A percentile compares a stretch with the other conserved stretches of the same genome.
Evolutionary conservation across 2,329 filamentous ascomycete genomes (phyloP).

Genomic region (Ophiostoma sp.): DNA sequence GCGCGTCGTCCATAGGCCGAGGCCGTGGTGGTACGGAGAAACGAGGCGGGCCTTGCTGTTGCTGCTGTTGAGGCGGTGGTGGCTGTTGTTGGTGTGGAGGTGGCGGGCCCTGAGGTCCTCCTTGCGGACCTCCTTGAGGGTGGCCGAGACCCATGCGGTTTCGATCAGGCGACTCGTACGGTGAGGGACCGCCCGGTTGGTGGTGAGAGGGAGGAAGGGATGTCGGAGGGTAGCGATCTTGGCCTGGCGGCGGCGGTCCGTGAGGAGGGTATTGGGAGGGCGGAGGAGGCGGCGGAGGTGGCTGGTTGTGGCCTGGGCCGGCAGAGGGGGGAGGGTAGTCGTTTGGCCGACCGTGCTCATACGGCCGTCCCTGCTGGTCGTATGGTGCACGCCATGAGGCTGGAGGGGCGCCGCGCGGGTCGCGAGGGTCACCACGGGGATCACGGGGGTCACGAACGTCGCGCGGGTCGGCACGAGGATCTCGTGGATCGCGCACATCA

Average conservation of each 20-base stretch:
- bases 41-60: slow-evolving; percentile 24
- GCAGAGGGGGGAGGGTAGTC: slow-evolving; percentile 51
- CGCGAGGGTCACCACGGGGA: slow-evolving; percentile 39
- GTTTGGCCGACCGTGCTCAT: slow-evolving; percentile 40
- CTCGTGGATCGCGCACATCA: slow-evolving; percentile 27
- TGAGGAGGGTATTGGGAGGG: slow-evolving; percentile 39
- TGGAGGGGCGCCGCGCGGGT: slow-evolving; percentile 34
- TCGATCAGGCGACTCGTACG: slow-evolving; percentile 55
- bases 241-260: slow-evolving; percentile 39
- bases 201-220: slow-evolving; percentile 38
- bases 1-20: slow-evolving; percentile 49
- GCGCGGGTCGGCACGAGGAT: slow-evolving; percentile 37
- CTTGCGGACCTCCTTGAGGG: slow-evolving; percentile 30
- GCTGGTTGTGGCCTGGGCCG: slow-evolving; percentile 29
- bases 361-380: slow-evolving; percentile 43
- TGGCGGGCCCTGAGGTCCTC: slow-evolving; percentile 33
- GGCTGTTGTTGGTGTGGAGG: slow-evolving; percentile 37
- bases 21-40: slow-evolving; percentile 38
- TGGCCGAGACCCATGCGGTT: slow-evolving; percentile 43
- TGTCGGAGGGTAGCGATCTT: slow-evolving; percentile 44
- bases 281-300: slow-evolving; percentile 33
- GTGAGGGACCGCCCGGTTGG: slow-evolving; percentile 34
- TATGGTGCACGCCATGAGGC: slow-evolving; percentile 44
- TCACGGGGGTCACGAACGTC: neutral
- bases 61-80: slow-evolving; percentile 40